Conservation (phyloP, 208 protist genomes). For the Acanthamoeba sp. region DNA sequence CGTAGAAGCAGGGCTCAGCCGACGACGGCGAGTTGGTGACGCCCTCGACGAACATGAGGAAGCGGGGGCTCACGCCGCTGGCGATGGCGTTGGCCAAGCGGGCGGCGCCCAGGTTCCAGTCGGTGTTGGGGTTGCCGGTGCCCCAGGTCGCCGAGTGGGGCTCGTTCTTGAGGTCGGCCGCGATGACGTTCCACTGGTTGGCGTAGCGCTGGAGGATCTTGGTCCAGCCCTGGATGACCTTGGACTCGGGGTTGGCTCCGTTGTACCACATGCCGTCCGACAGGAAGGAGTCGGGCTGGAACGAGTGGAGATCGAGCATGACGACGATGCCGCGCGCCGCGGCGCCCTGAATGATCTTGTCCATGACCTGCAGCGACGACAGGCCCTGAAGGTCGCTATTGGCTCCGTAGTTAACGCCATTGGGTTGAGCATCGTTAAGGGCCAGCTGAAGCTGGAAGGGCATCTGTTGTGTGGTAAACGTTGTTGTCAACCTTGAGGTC, state of each 20-base stretch:
- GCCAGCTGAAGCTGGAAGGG: conserved; percentile 77
- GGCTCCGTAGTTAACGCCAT: conserved; percentile 62
- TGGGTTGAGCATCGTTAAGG: conserved; percentile 75
- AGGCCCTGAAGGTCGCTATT: conserved; percentile 68
- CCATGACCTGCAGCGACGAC: conserved; percentile 12
- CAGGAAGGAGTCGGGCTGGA: neutral
- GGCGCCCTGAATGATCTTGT: neutral
- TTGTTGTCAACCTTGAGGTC: neutral
- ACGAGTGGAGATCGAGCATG: conserved; percentile 14
- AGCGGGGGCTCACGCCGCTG: neutral
- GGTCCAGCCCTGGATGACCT: conserved; percentile 29
- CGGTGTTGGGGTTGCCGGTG: neutral
- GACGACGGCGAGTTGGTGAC: neutral
- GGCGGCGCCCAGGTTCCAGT: conserved; percentile 3
- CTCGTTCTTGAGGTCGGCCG: conserved; percentile 29
- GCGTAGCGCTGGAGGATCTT: neutral
- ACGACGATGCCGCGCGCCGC: conserved; percentile 10
- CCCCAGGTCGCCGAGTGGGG: conserved; percentile 33
- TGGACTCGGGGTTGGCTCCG: neutral
- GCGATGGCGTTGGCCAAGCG: neutral
- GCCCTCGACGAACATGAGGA: conserved; percentile 19
- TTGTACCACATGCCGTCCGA: conserved; percentile 61
- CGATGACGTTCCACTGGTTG: conserved; percentile 59
- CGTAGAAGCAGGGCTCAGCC: conserved; percentile 15
- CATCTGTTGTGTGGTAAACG: conserved; percentile 32